Evolutionary conservation across 73 alveolate species (phyloP).

Genomic region (Paramecium sexaurelia): DNA sequence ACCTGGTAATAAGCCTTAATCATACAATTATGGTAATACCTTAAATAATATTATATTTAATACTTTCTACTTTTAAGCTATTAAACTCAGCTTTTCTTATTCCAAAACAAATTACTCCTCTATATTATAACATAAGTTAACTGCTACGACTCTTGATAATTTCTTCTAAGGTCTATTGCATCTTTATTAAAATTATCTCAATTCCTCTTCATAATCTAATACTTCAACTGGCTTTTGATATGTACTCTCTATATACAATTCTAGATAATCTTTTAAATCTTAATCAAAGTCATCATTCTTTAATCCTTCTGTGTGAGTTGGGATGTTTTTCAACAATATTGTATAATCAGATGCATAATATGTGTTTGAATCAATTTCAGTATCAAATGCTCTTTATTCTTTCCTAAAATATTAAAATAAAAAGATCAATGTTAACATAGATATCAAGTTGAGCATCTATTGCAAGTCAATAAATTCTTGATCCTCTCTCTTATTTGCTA

Average conservation of each 20-base stretch:
- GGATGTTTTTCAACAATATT: not conserved
- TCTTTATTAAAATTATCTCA: not conserved
- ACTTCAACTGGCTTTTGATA: not conserved
- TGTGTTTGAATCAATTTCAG: not conserved
- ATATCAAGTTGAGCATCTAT: constrained; percentile 20
- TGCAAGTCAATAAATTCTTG: not conserved
- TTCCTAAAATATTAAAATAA: constrained; percentile 23
- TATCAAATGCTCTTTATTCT: constrained; percentile 18
- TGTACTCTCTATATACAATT: not conserved
- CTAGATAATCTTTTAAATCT: not conserved
- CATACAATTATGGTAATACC: not conserved
- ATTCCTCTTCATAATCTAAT: constrained; percentile 20
- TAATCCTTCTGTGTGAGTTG: not conserved
- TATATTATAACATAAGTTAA: not conserved
- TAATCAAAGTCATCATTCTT: not conserved
- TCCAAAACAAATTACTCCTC: not conserved
- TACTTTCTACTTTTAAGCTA: not conserved
- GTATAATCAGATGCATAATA: constrained; percentile 49
- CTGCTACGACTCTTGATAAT: constrained; percentile 16
- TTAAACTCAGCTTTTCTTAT: not conserved
- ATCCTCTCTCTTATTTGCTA: constrained; percentile 33
- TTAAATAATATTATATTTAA: not conserved
- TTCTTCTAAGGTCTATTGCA: not conserved
- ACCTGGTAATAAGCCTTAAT: constrained; percentile 20
- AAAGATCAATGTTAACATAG: not conserved